Base-by-base conservation (phyloP, 352 stramenopile genomes). In the Halophytophthora batemanensis region DNA sequence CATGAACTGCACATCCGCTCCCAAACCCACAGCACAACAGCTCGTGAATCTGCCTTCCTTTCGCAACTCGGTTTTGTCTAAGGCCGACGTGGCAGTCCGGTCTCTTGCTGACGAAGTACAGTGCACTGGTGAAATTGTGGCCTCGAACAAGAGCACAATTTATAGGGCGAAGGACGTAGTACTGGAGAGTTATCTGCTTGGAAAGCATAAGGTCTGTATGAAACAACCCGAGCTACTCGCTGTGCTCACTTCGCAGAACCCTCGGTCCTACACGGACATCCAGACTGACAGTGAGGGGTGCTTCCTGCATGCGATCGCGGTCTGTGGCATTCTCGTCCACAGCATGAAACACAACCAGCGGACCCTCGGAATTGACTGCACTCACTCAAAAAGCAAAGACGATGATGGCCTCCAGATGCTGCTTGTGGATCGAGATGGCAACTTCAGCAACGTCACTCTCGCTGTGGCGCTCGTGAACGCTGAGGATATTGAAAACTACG, bases 281-380 rank as follows among this genome's bases (percentile, higher is more conserved):
- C 19, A 45, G 21, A 28, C 39, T 10, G 21, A 45, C 19, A 11
- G 12, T 11, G 21, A 23, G 19, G 39, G 39, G 8, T 15, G 39
- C 13, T 45, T 45, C 18, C 39, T 18, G 17, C 15, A 22, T 33
- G 21, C 18, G 11, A 45, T 45, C 21, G 39, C 33, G 14, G 39
- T 45, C 0, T 25, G 17, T 23, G 39, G 17, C 14, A 8, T 15
- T 18, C 18, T 45, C 2, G 18, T 45, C 19, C 17, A 28, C 14
- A 45, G 39, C 39, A 45, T 45, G 39, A 18, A 18, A 12, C 33
- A 31, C 19, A 45, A 45, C 19, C 39, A 45, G 10, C 39, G 14
- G 21, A 15, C 33, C 11, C 18, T 45, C 14, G 18, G 39, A 7
- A 7, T 45, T 2, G 39, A 45, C n/a, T 45, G 39, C 39, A 15